Base-by-base conservation (phyloP, 257 asterid species). In the Solanum chmielewskii region DNA sequence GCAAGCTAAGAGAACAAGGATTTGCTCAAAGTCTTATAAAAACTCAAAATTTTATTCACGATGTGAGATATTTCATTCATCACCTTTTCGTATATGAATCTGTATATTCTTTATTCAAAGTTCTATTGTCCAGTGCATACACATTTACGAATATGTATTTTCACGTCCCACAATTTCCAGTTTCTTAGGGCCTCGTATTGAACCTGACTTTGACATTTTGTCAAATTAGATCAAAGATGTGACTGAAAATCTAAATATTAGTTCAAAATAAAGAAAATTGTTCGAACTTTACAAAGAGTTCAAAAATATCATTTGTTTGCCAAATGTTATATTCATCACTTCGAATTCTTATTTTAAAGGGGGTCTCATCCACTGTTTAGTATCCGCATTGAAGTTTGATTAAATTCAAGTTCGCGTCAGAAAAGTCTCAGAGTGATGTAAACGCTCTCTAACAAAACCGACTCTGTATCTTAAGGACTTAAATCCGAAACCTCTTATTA, bases 31-130 rank as follows among this genome's bases (percentile, higher is more conserved):
- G 3, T 23, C 1, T 62, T 62, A n/a, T 4, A 62, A n/a, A 2
- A n/a, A 7, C 15, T n/a, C 0, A n/a, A 0, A 62, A n/a, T 62
- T n/a, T n/a, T 23, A 11, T n/a, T 62, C 31, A 1, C 16, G 3
- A 62, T 4, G 31, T 62, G 8, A 11, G 31, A 62, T 11, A n/a
- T 62, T 62, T n/a, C 13, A 21, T 21, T 59, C 68, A 59, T 56
- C 66, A 7, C 25, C 3, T 8, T 23, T 52, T 52, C 62, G 6
- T 56, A 56, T 42, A 42, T 42, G 47, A 11, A 42, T 42, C 1
- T 0, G 47, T 42, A 11, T 42, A 42, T 45, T 45, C 52, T 45
- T 45, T 45, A 45, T 45, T 5, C 52, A 12, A 4, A 12, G 52
- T 45, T 45, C 15, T 45, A 49, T 6, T 49, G 3, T 49, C 7